phyloP scores from a whole-genome alignment of 305 asterid genomes.

The Ilex paraguariensis region DNA sequence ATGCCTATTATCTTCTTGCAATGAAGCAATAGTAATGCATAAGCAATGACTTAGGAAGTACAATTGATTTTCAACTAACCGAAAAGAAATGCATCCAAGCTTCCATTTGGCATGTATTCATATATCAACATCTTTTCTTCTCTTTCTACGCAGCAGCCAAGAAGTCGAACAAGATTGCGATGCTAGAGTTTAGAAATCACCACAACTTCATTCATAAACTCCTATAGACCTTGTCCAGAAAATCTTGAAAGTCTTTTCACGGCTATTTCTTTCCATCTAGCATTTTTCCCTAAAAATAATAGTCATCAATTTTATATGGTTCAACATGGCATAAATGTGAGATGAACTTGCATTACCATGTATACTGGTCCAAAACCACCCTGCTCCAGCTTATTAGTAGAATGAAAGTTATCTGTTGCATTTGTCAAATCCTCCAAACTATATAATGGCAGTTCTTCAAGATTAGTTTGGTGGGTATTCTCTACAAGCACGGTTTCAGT shows the following conservation, averaged over 20 bases:
- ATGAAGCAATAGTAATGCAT: neutral
- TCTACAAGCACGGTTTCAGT: neutral
- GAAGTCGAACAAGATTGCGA: constrained; percentile 23
- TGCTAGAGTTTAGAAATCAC: constrained; percentile 19
- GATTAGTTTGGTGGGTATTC: neutral
- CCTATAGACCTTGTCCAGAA: constrained; percentile 18
- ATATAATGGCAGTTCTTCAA: neutral
- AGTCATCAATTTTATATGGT: neutral
- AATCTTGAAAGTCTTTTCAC: constrained; percentile 21
- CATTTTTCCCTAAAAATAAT: constrained; percentile 12
- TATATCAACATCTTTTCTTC: constrained; percentile 22
- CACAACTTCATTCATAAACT: constrained; percentile 22
- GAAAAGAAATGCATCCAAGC: constrained; percentile 20
- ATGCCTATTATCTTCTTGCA: too few relatives aligned
- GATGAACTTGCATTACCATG: constrained; percentile 17
- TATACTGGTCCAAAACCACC: constrained; percentile 43
- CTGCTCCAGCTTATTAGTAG: constrained; percentile 28
- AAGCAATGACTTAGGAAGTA: neutral
- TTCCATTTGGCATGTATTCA: constrained; percentile 20
- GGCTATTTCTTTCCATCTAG: too few relatives aligned
- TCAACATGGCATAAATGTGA: neutral
- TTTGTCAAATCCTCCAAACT: neutral
- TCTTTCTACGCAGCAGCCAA: constrained; percentile 18
- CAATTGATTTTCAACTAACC: constrained; percentile 5
- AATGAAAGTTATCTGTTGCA: constrained; percentile 29